Evolutionary conservation across 1,284 basidiomycete genomes (phyloP).

Genomic region (Ustilago shanxiensis): DNA sequence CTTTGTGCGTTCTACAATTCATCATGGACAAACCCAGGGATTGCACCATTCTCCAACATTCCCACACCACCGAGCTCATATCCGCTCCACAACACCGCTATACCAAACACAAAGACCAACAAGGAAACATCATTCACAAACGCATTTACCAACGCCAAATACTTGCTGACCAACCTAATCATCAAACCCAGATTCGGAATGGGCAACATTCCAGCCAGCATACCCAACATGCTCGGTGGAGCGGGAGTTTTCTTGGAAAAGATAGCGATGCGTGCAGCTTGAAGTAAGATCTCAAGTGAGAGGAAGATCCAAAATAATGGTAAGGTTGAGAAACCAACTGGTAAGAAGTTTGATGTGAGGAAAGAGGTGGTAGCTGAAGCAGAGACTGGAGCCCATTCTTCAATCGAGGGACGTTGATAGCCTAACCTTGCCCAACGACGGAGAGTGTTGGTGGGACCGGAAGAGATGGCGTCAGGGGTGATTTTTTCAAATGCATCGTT

Average conservation of each 20-base stretch:
- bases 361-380: conserved; percentile 1
- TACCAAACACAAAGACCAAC: conserved; percentile 58
- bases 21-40: conserved; percentile 20
- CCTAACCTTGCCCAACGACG: conserved; percentile 60
- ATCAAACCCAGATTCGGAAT: conserved; percentile 41
- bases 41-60: conserved; percentile 12
- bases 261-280: conserved; percentile 54
- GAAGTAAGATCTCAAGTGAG: conserved; percentile 60
- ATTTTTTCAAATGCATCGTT: conserved; percentile 16
- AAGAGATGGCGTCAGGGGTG: not conserved
- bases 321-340: conserved; percentile 7
- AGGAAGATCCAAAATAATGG: conserved; percentile 69
- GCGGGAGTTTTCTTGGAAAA: conserved; percentile 42
- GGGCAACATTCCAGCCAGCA: conserved; percentile 35
- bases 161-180: conserved; percentile 32
- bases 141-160: conserved; percentile 42
- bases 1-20: conserved; percentile 23
- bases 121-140: conserved; percentile 55
- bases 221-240: conserved; percentile 37
- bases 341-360: conserved; percentile 4
- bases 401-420: conserved; percentile 37
- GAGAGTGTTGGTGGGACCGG: conserved; percentile 17
- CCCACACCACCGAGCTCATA: conserved; percentile 33
- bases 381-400: conserved; percentile 29
- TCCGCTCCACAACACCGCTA: conserved; percentile 43